Evolutionary conservation across 225 moss, liverwort and hornwort genomes (phyloP).

Genomic region (Anthoceros angustus): DNA sequence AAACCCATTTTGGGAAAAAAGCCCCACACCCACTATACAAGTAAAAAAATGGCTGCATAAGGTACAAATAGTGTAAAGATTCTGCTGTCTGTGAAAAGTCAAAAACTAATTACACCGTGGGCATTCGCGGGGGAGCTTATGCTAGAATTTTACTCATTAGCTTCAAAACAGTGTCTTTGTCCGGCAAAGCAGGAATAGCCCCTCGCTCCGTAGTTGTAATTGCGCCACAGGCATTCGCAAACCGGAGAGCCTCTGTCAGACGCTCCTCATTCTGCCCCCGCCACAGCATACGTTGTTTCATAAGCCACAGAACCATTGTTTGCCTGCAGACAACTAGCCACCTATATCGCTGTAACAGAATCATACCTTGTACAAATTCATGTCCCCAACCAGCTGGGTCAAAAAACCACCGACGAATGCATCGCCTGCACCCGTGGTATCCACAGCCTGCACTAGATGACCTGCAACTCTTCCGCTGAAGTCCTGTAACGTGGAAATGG

Average conservation of each 20-base stretch:
- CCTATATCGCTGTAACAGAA: background rate
- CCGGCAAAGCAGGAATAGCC: slow-evolving; percentile 4
- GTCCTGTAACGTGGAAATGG: background rate
- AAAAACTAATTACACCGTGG: background rate
- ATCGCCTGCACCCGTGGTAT: background rate
- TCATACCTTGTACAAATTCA: background rate
- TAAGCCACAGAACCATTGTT: too few relatives aligned
- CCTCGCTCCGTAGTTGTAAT: slow-evolving; percentile 2
- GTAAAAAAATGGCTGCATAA: background rate
- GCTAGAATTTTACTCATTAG: slow-evolving; percentile 4
- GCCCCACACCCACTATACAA: background rate
- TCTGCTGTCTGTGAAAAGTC: background rate
- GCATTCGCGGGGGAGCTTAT: background rate
- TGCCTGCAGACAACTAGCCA: background rate
- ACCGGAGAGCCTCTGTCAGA: background rate
- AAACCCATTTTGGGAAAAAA: background rate
- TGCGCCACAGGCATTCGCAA: background rate
- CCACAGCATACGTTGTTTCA: background rate
- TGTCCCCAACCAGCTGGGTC: background rate
- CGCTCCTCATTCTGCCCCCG: background rate
- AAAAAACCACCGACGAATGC: background rate
- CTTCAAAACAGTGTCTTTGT: slow-evolving; percentile 4
- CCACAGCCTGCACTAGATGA: background rate
- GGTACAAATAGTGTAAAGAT: background rate
- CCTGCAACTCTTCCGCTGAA: background rate